Evolutionary conservation across 495 filamentous ascomycete genomes (phyloP).

Genomic region (Pyrenopolyporus hunteri): DNA sequence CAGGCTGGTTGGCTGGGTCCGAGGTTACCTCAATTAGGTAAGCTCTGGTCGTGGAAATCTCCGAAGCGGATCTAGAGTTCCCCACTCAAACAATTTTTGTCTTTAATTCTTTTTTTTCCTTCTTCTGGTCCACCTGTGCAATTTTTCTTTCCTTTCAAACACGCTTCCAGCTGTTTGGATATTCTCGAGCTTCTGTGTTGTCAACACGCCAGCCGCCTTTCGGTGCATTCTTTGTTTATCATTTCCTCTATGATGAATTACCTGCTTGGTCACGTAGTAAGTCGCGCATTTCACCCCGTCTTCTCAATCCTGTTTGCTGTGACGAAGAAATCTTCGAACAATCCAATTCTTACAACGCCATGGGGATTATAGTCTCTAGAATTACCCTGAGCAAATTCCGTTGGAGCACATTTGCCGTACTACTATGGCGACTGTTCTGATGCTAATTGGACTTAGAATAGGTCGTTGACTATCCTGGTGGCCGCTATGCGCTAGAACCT

Average conservation of each 20-base stretch:
- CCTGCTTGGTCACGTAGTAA: constrained; percentile 19
- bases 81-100: constrained; percentile 24
- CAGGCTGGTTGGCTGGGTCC: too few relatives aligned
- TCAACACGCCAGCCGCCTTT: background rate
- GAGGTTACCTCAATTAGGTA: background rate
- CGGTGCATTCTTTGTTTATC: background rate
- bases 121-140: constrained; percentile 11
- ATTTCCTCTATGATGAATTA: constrained; percentile 4
- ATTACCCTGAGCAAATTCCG: constrained; percentile 67
- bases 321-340: constrained; percentile 66
- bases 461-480: background rate
- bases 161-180: background rate
- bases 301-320: constrained; percentile 52
- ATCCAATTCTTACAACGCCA: constrained; percentile 79
- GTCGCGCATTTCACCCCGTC: constrained; percentile 18
- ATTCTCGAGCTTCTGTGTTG: background rate
- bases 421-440: background rate
- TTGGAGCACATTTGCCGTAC: constrained; percentile 3
- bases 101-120: constrained; percentile 9
- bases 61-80: constrained; percentile 9
- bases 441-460: constrained; percentile 15
- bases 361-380: constrained; percentile 72
- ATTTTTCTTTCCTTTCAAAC: constrained; percentile 24
- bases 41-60: background rate
- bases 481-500: background rate